Conservation (phyloP, 1,284 basidiomycete genomes). For the Pseudozyma hubeiensis region DNA sequence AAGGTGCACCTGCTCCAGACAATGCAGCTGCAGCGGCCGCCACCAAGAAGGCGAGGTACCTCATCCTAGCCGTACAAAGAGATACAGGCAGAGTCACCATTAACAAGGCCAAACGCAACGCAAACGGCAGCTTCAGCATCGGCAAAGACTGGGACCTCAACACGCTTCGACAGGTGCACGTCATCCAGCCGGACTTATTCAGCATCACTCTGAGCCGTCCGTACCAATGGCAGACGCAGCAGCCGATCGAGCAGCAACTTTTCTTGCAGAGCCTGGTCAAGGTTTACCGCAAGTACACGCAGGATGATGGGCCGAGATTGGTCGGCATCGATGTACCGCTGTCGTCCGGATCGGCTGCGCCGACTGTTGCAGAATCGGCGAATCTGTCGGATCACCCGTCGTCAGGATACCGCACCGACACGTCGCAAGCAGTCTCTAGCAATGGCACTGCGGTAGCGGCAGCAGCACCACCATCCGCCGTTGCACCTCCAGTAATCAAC, state of each 20-base stretch:
- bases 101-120: constrained; percentile 94
- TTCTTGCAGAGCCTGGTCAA: constrained; percentile 60
- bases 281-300: constrained; percentile 60
- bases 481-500: constrained; percentile 8
- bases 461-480: background rate
- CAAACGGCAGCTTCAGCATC: constrained; percentile 93
- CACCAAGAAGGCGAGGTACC: constrained; percentile 62
- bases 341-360: constrained; percentile 5
- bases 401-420: constrained; percentile 24
- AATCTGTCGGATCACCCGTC: constrained; percentile 25
- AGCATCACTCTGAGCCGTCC: constrained; percentile 59
- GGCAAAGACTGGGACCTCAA: constrained; percentile 94
- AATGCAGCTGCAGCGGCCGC: background rate
- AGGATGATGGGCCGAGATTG: constrained; percentile 45
- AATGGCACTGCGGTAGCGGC: constrained; percentile 15
- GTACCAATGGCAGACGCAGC: constrained; percentile 65
- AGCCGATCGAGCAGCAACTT: constrained; percentile 55
- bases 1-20: constrained; percentile 18
- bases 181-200: constrained; percentile 70
- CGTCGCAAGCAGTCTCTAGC: constrained; percentile 20
- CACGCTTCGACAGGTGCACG: constrained; percentile 83
- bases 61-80: constrained; percentile 60
- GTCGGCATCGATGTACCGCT: constrained; percentile 48
- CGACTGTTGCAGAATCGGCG: constrained; percentile 26
- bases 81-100: constrained; percentile 61